Evolutionary conservation across 345 rosid species (phyloP).

Genomic region (Citrus cavaleriei): DNA sequence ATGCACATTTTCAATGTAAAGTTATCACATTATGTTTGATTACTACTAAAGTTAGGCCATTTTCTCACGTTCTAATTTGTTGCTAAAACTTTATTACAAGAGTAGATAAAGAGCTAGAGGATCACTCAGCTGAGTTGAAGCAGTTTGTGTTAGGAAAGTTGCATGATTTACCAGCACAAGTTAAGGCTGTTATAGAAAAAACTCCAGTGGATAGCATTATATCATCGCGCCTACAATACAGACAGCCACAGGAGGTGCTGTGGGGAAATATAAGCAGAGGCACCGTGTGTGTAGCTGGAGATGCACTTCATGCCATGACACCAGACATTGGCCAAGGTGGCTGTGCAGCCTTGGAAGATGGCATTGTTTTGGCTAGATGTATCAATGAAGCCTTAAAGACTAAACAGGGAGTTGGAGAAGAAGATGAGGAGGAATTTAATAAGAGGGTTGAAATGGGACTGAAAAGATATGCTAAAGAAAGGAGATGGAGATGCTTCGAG

Average conservation of each 20-base stretch:
- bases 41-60: neutral
- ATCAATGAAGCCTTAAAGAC: constrained; percentile 17
- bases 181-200: constrained; percentile 32
- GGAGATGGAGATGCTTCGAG: constrained; percentile 71
- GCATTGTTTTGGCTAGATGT: constrained; percentile 32
- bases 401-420: neutral
- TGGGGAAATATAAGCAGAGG: constrained; percentile 58
- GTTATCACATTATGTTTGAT: neutral
- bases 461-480: constrained; percentile 41
- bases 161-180: constrained; percentile 28
- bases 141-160: constrained; percentile 40
- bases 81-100: neutral
- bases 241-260: constrained; percentile 57
- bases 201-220: constrained; percentile 32
- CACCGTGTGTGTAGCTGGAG: constrained; percentile 64
- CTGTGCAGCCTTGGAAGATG: constrained; percentile 33
- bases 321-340: constrained; percentile 72
- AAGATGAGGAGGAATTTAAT: constrained; percentile 27
- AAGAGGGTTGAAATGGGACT: constrained; percentile 39
- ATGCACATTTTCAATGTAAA: too few relatives aligned
- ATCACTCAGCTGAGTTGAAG: constrained; percentile 34
- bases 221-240: constrained; percentile 27
- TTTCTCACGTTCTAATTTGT: neutral
- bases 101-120: constrained; percentile 23
- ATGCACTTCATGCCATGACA: constrained; percentile 77